Conservation (phyloP, 148 eudicot species). For the Suaeda aralocaspica region DNA sequence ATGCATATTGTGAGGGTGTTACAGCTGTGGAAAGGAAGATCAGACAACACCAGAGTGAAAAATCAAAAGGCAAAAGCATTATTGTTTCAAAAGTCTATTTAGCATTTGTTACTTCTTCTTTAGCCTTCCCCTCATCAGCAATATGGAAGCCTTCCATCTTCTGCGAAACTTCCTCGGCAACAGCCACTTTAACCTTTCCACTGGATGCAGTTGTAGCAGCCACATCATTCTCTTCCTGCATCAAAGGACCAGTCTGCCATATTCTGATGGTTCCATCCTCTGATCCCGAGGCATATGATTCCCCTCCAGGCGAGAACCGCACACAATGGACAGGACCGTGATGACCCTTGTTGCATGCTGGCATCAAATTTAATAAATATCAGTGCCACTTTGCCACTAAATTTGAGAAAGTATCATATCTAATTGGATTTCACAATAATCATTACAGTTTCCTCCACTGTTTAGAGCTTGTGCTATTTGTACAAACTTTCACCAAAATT, state of each 20-base stretch:
- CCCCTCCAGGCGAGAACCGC: constrained; percentile 88
- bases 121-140: constrained; percentile 44
- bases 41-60: constrained; percentile 15
- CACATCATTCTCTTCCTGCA: constrained; percentile 34
- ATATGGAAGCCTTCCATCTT: constrained; percentile 55
- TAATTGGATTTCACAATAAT: not conserved
- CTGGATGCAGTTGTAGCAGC: constrained; percentile 32
- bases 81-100: constrained; percentile 1
- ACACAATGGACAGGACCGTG: constrained; percentile 98
- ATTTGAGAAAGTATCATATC: not conserved
- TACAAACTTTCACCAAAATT: not conserved
- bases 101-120: constrained; percentile 38
- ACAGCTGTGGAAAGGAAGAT: not conserved
- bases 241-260: constrained; percentile 73
- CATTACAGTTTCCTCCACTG: not conserved
- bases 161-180: constrained; percentile 43
- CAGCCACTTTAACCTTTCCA: constrained; percentile 38
- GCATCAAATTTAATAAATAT: constrained; percentile 13
- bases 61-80: not conserved
- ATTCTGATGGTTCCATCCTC: constrained; percentile 90
- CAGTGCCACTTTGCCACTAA: not conserved
- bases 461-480: not conserved
- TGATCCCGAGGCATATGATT: constrained; percentile 94
- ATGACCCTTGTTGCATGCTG: constrained; percentile 98
- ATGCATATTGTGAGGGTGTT: not conserved